Evolutionary conservation across 192 early-diverging fungal species (phyloP).

Genomic region (Rhizophagus prolifer): DNA sequence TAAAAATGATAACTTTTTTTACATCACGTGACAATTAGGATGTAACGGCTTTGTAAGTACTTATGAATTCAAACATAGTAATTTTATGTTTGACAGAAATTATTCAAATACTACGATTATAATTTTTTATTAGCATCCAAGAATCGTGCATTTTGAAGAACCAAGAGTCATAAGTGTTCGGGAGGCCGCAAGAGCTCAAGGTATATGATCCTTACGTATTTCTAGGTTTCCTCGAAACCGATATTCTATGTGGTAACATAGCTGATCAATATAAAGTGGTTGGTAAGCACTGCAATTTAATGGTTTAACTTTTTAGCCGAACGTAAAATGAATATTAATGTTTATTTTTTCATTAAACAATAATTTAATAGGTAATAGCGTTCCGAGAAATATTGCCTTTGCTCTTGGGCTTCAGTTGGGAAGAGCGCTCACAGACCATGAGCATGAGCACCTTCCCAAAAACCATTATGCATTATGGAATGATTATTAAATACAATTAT

Average conservation of each 20-base stretch:
- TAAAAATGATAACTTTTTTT: not conserved
- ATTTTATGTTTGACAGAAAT: not conserved
- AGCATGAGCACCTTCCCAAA: not conserved
- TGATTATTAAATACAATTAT: not conserved
- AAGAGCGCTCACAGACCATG: not conserved
- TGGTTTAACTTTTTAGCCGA: no score
- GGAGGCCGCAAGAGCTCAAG: constrained; percentile 35
- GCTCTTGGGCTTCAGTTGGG: constrained; percentile 30
- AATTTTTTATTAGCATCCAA: constrained; percentile 5
- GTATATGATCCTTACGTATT: constrained; percentile 11
- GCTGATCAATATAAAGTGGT: constrained; percentile 31
- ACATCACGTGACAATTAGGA: not conserved
- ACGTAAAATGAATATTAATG: no score
- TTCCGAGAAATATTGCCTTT: constrained; percentile 34
- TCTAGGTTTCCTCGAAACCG: constrained; percentile 34
- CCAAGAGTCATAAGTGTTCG: constrained; percentile 32
- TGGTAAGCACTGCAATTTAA: not conserved
- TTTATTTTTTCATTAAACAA: not conserved
- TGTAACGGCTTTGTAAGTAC: constrained; percentile 6
- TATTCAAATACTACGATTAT: not conserved
- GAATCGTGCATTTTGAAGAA: constrained; percentile 31
- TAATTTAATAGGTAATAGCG: constrained; percentile 28
- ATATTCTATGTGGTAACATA: constrained; percentile 31
- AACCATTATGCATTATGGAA: not conserved
- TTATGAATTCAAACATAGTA: not conserved